A percentile compares a stretch with the other conserved stretches of the same genome.
phyloP scores from a whole-genome alignment of 1,139 yeast genomes.

The Zygotorulaspora mrakii region DNA sequence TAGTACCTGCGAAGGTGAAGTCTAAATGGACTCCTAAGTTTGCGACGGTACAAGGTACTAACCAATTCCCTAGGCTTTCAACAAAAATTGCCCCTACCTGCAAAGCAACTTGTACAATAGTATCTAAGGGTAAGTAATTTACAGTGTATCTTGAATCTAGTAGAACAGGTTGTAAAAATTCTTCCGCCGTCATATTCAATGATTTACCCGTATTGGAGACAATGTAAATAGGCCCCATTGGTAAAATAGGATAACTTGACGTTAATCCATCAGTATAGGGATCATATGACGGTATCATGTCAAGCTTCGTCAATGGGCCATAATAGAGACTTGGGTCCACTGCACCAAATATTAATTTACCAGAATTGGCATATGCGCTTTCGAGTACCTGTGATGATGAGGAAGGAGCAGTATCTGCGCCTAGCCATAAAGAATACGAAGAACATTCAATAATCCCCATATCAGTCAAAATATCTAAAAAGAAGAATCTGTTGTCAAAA shows the following conservation, averaged over 20 bases:
- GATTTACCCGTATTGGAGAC: conserved; percentile 42
- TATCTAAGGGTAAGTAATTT: conserved; percentile 55
- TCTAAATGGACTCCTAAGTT: conserved; percentile 52
- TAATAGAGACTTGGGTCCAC: conserved; percentile 46
- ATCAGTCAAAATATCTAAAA: conserved; percentile 41
- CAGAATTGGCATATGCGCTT: conserved; percentile 24
- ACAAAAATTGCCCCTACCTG: conserved; percentile 71
- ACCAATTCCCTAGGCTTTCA: conserved; percentile 52
- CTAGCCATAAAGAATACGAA: conserved; percentile 56
- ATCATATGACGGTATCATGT: conserved; percentile 46
- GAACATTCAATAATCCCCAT: conserved; percentile 42
- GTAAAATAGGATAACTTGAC: conserved; percentile 51
- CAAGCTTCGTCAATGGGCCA: conserved; percentile 48
- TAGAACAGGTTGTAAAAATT: conserved; percentile 50
- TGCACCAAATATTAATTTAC: conserved; percentile 55
- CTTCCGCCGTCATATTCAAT: conserved; percentile 38
- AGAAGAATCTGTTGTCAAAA: conserved; percentile 39
- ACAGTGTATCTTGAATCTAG: conserved; percentile 57
- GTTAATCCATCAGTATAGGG: conserved; percentile 32
- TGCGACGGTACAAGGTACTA: conserved; percentile 57
- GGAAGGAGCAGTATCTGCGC: conserved; percentile 24
- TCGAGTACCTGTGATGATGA: conserved; percentile 2
- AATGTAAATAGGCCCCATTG: conserved; percentile 52
- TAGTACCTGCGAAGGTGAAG: conserved; percentile 52
- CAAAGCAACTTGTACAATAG: conserved; percentile 62